phyloP scores from a whole-genome alignment of 2,329 filamentous ascomycete species.

The Thielaviopsis musarum region DNA sequence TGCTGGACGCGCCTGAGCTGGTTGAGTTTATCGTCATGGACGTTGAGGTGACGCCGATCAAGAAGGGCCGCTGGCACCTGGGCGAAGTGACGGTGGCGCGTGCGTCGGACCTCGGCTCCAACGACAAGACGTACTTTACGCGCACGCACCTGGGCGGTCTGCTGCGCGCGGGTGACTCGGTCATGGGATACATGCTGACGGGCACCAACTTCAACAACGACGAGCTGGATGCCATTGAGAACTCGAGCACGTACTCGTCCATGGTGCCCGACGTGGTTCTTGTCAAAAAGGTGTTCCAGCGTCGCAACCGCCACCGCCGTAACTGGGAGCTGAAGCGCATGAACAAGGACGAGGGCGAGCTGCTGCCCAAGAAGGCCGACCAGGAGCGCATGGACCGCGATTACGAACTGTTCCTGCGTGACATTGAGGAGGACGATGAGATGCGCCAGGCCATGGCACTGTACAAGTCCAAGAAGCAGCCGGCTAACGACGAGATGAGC shows the following conservation, averaged over 20 bases:
- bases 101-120: constrained; percentile 69
- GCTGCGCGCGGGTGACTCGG: constrained; percentile 77
- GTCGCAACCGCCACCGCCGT: constrained; percentile 63
- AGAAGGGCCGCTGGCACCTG: constrained; percentile 67
- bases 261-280: constrained; percentile 82
- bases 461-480: constrained; percentile 53
- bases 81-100: constrained; percentile 80
- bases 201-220: constrained; percentile 87
- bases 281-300: constrained; percentile 92
- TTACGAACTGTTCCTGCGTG: constrained; percentile 92
- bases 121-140: constrained; percentile 77
- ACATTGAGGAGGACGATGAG: constrained; percentile 91
- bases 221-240: constrained; percentile 68
- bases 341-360: constrained; percentile 73
- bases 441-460: constrained; percentile 67
- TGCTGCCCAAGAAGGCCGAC: constrained; percentile 73
- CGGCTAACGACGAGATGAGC: constrained; percentile 46
- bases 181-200: constrained; percentile 81
- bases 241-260: constrained; percentile 56
- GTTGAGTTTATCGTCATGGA: constrained; percentile 92
- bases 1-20: constrained; percentile 71
- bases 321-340: constrained; percentile 95
- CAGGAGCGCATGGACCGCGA: constrained; percentile 79
- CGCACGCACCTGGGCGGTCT: constrained; percentile 79
- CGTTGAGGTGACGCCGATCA: constrained; percentile 61